Conservation (phyloP, 352 stramenopile species). For the Phytophthora citrophthora region DNA sequence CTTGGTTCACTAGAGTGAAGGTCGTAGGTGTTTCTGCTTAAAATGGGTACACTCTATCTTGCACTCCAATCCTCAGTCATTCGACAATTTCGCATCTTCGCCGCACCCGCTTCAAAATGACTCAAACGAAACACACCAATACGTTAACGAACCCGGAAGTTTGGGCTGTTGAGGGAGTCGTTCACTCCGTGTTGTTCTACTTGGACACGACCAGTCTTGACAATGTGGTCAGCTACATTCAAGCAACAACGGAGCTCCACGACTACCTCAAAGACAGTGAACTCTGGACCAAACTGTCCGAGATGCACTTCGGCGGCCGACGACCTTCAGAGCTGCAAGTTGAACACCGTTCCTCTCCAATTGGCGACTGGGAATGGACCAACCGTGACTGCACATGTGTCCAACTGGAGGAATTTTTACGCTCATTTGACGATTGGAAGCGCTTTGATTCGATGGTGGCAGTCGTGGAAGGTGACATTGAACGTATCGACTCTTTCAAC, state of each 20-base stretch:
- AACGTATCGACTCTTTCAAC: constrained; percentile 37
- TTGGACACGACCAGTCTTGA: constrained; percentile 33
- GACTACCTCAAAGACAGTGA: constrained; percentile 36
- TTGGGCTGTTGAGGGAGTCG: constrained; percentile 31
- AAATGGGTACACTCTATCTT: too few species aligned
- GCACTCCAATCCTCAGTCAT: too few species aligned
- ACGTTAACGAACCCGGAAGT: too few species aligned
- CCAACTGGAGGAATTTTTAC: constrained; percentile 45
- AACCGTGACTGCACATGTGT: constrained; percentile 26
- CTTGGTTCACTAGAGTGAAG: too few species aligned
- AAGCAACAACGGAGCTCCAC: constrained; percentile 16
- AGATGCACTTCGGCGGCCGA: constrained; percentile 31
- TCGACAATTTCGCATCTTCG: too few species aligned
- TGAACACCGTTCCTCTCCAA: constrained; percentile 13
- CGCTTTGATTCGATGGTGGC: constrained; percentile 36
- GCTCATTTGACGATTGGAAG: constrained; percentile 33
- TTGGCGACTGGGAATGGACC: constrained; percentile 37
- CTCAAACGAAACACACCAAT: too few species aligned
- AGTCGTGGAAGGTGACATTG: constrained; percentile 46
- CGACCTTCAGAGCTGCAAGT: constrained; percentile 24
- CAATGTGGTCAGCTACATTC: constrained; percentile 5
- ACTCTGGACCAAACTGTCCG: constrained; percentile 48
- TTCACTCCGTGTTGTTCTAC: constrained; percentile 26
- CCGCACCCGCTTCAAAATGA: too few species aligned
- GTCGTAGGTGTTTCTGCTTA: too few species aligned